Evolutionary conservation across 495 filamentous ascomycete genomes (phyloP), one percentile per base, ranked within the genome.

Genomic region (Eremomyces bilateralis): DNA sequence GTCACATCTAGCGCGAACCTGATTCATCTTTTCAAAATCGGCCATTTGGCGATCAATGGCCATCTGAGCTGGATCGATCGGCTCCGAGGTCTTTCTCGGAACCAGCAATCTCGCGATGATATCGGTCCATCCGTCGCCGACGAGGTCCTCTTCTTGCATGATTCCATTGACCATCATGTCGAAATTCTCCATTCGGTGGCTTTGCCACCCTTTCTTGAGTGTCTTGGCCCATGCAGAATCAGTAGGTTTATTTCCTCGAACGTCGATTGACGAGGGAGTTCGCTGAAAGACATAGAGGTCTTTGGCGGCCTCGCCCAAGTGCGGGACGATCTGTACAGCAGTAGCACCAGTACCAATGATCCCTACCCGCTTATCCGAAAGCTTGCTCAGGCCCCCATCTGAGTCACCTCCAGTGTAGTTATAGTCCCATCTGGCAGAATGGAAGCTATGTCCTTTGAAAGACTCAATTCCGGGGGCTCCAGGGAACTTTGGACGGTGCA

Each of bases 281-380:
- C 39, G 39, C 22, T 45, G 43, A 18, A 45, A 42, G 10, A 45
- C 43, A 25, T 39, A 45, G 1, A 45, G 30, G 29, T 45, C 12
- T 29, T 42, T 42, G 11, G 35, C 43, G 15, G 20, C 31, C 28
- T 39, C 31, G 5, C 29, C 32, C 1, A 45, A 22, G 22, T 45
- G 39, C 3, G 43, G 43, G 4, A 45, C 31, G 13, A 39, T 35
- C 22, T 45, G 43, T 1, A 45, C 33, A 5, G 43, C 31, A 1
- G 43, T 42, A 15, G 39, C 43, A 15, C 43, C 43, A 3, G 43
- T 45, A 11, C 43, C 43, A 22, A 45, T 36, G 36, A 46, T 40
- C 12, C 41, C 44, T 8, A 45, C 20, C 2, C 39, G 35, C 31
- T 48, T 48, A 17, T 39, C 45, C 13, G 33, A 31, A 11, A 48